A percentile compares a stretch with the other conserved stretches of the same genome.
These are phyloP conservation scores for Zymoseptoria ardabiliae DNA, from an alignment of 2,329 filamentous ascomycete species.

Conservation along the genomic window DNA sequence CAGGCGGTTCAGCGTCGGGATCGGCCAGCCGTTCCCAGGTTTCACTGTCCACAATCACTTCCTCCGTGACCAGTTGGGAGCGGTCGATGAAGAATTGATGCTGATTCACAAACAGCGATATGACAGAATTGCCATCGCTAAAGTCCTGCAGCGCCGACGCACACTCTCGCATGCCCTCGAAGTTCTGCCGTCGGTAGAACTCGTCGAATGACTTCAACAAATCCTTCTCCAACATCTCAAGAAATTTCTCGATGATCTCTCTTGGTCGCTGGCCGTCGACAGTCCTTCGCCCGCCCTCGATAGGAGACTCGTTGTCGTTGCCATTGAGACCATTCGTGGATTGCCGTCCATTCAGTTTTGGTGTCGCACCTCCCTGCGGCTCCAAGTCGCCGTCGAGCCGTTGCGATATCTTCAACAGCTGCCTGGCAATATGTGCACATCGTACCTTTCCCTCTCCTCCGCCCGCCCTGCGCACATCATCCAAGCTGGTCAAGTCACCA, in stretches of 20 bases:
- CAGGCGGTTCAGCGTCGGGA: slow-evolving; percentile 83
- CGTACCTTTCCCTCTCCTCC: slow-evolving; percentile 87
- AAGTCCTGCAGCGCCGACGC: slow-evolving; percentile 91
- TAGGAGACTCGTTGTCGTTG: slow-evolving; percentile 35
- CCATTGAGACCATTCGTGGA: slow-evolving; percentile 44
- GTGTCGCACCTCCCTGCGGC: slow-evolving; percentile 18
- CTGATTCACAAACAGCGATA: slow-evolving; percentile 94
- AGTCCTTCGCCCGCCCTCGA: slow-evolving; percentile 43
- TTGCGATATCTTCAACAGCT: slow-evolving; percentile 89
- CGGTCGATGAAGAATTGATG: slow-evolving; percentile 99
- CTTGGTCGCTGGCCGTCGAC: slow-evolving; percentile 47
- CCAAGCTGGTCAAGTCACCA: slow-evolving; percentile 76
- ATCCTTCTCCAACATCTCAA: slow-evolving; percentile 91
- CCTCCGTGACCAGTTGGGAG: slow-evolving; percentile 83
- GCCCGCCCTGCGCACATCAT: slow-evolving; percentile 78
- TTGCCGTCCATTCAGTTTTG: slow-evolving; percentile 23
- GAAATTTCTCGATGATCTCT: slow-evolving; percentile 92
- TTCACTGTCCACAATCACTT: slow-evolving; percentile 64
- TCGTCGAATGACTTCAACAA: slow-evolving; percentile 94
- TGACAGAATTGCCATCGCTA: slow-evolving; percentile 90
- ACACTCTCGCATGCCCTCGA: slow-evolving; percentile 96
- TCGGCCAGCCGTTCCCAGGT: slow-evolving; percentile 88
- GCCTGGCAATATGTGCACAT: slow-evolving; percentile 86
- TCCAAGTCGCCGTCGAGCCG: slow-evolving; percentile 65
- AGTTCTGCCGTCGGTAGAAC: slow-evolving; percentile 90